Evolutionary conservation across 192 early-diverging fungal genomes (phyloP).

Genomic region (Physocladia obscura): DNA sequence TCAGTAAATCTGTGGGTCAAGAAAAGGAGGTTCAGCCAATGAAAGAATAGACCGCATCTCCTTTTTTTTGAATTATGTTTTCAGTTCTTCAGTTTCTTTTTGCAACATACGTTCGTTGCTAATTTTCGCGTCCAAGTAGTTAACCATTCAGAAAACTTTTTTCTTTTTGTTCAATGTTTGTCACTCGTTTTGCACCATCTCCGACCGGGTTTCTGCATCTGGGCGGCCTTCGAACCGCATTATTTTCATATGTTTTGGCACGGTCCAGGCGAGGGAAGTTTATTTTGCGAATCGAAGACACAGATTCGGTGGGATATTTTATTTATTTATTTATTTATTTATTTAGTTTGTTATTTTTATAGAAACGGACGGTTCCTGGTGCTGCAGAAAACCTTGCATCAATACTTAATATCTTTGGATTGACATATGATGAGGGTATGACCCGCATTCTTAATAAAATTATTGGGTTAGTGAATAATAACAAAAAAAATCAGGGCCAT

Average conservation of each 20-base stretch:
- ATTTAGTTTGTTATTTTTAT: not conserved
- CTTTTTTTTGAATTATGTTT: too few species aligned
- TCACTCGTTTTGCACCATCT: constrained; percentile 82
- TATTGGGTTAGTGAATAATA: not conserved
- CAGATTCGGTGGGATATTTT: constrained; percentile 62
- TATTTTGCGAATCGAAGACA: constrained; percentile 91
- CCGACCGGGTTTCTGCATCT: constrained; percentile 92
- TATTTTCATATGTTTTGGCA: constrained; percentile 87
- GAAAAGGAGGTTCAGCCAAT: too few species aligned
- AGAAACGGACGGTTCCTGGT: constrained; percentile 69
- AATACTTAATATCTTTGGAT: constrained; percentile 72
- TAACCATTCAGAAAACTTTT: not conserved
- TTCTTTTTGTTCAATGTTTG: not conserved
- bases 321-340: not conserved
- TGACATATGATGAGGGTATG: constrained; percentile 76
- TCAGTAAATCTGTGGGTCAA: too few species aligned
- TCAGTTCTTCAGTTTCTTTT: too few species aligned
- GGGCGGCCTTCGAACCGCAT: constrained; percentile 86
- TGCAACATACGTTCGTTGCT: too few species aligned
- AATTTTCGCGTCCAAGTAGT: too few species aligned
- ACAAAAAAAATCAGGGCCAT: constrained; percentile 49
- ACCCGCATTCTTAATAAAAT: not conserved
- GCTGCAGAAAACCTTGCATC: constrained; percentile 67
- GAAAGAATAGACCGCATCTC: too few species aligned
- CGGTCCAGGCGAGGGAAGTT: constrained; percentile 70